phyloP scores from a whole-genome alignment of 768 basidiomycete genomes.

The Daedalea quercina region DNA sequence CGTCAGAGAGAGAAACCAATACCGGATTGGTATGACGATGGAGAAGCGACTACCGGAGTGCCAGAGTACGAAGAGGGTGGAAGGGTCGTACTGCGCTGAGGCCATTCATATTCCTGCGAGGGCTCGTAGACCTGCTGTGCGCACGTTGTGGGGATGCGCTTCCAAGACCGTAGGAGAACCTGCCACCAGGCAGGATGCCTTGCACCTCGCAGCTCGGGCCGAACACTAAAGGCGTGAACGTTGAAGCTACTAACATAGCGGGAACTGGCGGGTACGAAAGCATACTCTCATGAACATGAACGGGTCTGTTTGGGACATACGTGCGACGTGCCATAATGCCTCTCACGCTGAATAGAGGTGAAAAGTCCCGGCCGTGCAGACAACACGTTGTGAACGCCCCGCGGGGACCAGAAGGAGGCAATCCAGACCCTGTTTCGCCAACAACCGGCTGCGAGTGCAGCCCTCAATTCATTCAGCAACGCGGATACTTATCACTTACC shows the following conservation, averaged over 20 bases:
- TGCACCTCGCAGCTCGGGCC: not conserved
- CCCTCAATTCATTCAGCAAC: too few species aligned
- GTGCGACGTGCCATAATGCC: too few species aligned
- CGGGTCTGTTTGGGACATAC: too few species aligned
- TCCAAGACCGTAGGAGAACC: not conserved
- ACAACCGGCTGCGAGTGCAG: too few species aligned
- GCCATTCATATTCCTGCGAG: not conserved
- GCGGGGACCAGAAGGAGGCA: too few species aligned
- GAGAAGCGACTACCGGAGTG: not conserved
- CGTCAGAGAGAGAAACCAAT: conserved; percentile 11
- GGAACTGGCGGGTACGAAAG: too few species aligned
- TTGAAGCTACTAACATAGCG: too few species aligned
- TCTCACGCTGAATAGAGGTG: too few species aligned
- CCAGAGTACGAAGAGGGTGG: not conserved
- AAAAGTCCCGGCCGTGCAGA: not conserved
- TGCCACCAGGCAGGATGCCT: not conserved
- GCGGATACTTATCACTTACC: too few species aligned
- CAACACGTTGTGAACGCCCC: not conserved
- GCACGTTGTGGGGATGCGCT: not conserved
- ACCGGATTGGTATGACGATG: conserved; percentile 10
- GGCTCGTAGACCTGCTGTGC: not conserved
- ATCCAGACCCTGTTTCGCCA: too few species aligned
- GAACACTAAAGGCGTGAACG: too few species aligned
- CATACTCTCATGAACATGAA: too few species aligned
- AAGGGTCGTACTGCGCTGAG: not conserved